phyloP scores from a whole-genome alignment of 176 grass and related monocot species.

The Eleusine coracana region DNA sequence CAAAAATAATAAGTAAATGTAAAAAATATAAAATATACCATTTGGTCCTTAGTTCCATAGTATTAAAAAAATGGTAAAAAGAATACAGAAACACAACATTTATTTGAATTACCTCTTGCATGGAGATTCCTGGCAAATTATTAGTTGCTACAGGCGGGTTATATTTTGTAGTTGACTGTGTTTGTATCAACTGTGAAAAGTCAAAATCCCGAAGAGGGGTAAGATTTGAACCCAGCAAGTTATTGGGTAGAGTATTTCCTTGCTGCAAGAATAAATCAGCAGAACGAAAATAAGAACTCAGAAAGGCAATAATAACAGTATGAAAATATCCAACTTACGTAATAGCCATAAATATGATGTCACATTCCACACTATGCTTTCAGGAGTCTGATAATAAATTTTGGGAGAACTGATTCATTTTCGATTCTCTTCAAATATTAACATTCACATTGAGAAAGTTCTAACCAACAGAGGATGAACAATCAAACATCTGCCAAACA shows the following conservation, averaged over 20 bases:
- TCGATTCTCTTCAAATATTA: conserved; percentile 9
- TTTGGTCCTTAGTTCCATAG: neutral
- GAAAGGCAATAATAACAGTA: neutral
- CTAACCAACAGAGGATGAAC: conserved; percentile 6
- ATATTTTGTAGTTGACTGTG: conserved; percentile 77
- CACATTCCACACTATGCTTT: neutral
- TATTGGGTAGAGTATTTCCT: conserved; percentile 73
- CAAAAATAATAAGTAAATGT: neutral
- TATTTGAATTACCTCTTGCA: conserved; percentile 68
- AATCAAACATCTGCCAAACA: conserved; percentile 19
- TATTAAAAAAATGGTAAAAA: conserved; percentile 22
- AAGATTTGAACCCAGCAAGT: conserved; percentile 66
- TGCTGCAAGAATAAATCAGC: conserved; percentile 63
- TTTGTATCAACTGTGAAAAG: conserved; percentile 66
- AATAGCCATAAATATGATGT: neutral
- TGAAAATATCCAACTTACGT: conserved; percentile 9
- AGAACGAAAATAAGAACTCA: conserved; percentile 31
- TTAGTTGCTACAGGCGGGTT: conserved; percentile 63
- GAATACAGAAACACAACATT: neutral
- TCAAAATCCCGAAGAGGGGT: conserved; percentile 78
- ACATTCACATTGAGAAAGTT: conserved; percentile 5
- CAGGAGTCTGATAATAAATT: neutral
- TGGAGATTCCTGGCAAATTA: conserved; percentile 62
- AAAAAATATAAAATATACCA: neutral
- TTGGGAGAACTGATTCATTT: conserved; percentile 12